Conservation (phyloP, 305 asterid species). For the Solanum hybrid region DNA sequence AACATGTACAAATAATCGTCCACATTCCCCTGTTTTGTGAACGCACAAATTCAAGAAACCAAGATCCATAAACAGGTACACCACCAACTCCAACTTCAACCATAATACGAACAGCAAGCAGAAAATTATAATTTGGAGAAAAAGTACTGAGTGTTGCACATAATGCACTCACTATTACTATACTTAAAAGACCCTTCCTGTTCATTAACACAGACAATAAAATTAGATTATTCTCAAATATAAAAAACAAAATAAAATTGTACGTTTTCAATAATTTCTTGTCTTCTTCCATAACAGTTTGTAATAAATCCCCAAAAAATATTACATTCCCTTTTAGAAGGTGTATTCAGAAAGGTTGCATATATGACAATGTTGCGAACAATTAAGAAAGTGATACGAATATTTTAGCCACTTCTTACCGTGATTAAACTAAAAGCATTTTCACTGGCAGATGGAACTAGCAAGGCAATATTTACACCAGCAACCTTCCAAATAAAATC, state of each 20-base stretch:
- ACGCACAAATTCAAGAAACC: constrained; percentile 24
- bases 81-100: constrained; percentile 72
- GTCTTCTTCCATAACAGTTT: constrained; percentile 64
- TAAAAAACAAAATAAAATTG: too few relatives aligned
- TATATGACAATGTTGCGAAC: background rate
- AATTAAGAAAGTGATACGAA: background rate
- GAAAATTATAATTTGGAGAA: constrained; percentile 46
- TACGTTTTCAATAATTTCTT: background rate
- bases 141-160: constrained; percentile 49
- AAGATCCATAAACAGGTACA: constrained; percentile 55
- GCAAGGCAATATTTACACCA: constrained; percentile 48
- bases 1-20: constrained; percentile 44
- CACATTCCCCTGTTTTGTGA: constrained; percentile 55
- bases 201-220: background rate
- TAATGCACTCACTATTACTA: constrained; percentile 40
- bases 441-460: constrained; percentile 69
- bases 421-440: constrained; percentile 61
- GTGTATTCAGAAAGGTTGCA: too few relatives aligned
- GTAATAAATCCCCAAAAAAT: constrained; percentile 52
- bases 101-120: constrained; percentile 46
- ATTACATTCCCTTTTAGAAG: background rate
- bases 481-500: too few relatives aligned
- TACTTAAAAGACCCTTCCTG: constrained; percentile 64
- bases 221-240: background rate
- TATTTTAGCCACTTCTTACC: constrained; percentile 26